Evolutionary conservation across 768 basidiomycete genomes (phyloP).

Genomic region (Panellus pusillus): DNA sequence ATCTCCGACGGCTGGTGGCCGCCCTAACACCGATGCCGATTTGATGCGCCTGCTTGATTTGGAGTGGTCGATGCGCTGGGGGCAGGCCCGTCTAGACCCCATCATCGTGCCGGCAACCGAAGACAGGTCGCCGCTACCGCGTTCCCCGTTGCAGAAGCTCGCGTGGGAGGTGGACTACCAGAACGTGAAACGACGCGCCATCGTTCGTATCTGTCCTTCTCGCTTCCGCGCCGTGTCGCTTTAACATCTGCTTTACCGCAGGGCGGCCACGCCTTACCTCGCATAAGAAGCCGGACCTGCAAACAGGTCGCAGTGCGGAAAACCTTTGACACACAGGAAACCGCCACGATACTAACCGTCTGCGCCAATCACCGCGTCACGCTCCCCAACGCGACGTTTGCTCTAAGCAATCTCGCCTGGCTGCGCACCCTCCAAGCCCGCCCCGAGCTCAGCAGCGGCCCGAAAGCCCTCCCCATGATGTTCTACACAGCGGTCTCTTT

Average conservation of each 20-base stretch:
- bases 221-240: no score
- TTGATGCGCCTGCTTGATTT: neutral
- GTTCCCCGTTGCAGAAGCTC: neutral
- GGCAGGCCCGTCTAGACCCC: neutral
- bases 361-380: conserved; percentile 54
- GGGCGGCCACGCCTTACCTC: conserved; percentile 55
- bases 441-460: conserved; percentile 28
- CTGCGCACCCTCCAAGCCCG: conserved; percentile 33
- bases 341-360: conserved; percentile 44
- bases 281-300: conserved; percentile 37
- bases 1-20: neutral
- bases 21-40: neutral
- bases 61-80: conserved; percentile 11
- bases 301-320: conserved; percentile 41
- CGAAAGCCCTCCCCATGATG: conserved; percentile 33
- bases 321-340: conserved; percentile 39
- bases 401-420: conserved; percentile 53
- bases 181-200: neutral
- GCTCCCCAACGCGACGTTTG: conserved; percentile 51
- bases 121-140: neutral
- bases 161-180: conserved; percentile 4
- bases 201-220: neutral
- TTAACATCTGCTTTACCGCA: conserved; percentile 9
- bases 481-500: conserved; percentile 63
- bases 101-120: conserved; percentile 3